A percentile compares a stretch with the other conserved stretches of the same genome.
These are phyloP conservation scores for Endoconidiophora laricicola DNA, from an alignment of 2,329 filamentous ascomycete species.

Conservation along the genomic window DNA sequence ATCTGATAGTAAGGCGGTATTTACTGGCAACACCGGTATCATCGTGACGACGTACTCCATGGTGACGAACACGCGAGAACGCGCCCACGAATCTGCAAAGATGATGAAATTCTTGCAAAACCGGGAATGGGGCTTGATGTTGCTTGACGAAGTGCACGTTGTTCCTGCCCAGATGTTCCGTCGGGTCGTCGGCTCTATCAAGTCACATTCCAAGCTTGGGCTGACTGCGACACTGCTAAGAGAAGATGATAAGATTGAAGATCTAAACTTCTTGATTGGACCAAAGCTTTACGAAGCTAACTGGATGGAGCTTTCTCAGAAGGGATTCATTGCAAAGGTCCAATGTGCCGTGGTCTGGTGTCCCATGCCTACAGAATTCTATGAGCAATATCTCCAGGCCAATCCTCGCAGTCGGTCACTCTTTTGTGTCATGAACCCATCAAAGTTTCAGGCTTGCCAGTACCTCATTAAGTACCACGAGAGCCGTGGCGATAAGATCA, in stretches of 20 bases:
- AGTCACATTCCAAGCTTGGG: slow-evolving; percentile 87
- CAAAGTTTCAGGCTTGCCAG: slow-evolving; percentile 93
- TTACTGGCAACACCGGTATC: slow-evolving; percentile 80
- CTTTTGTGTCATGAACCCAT: slow-evolving; percentile 93
- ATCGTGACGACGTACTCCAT: slow-evolving; percentile 98
- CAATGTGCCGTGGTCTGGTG: slow-evolving; percentile 99
- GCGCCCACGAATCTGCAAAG: slow-evolving; percentile 84
- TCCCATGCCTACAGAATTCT: slow-evolving; percentile 97
- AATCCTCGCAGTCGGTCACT: slow-evolving; percentile 32
- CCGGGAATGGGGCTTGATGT: slow-evolving; percentile 93
- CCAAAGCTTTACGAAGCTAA: slow-evolving; percentile 97
- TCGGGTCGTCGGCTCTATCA: slow-evolving; percentile 82
- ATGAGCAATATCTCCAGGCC: slow-evolving; percentile 74
- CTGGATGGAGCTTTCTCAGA: slow-evolving; percentile 96
- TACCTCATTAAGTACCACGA: slow-evolving; percentile 98
- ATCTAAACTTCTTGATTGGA: slow-evolving; percentile 92
- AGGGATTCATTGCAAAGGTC: slow-evolving; percentile 90
- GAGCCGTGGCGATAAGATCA: slow-evolving; percentile 86
- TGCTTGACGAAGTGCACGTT: slow-evolving; percentile 94
- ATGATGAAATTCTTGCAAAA: slow-evolving; percentile 90
- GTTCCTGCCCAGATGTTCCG: slow-evolving; percentile 94
- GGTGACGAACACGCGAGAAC: slow-evolving; percentile 80
- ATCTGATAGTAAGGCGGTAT: slow-evolving; percentile 74
- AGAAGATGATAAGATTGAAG: slow-evolving; percentile 96
- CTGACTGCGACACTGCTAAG: slow-evolving; percentile 84